Evolutionary conservation across 176 grass and related monocot species (phyloP), one percentile per base, ranked within the genome.

Genomic region (Carex littledalei): DNA sequence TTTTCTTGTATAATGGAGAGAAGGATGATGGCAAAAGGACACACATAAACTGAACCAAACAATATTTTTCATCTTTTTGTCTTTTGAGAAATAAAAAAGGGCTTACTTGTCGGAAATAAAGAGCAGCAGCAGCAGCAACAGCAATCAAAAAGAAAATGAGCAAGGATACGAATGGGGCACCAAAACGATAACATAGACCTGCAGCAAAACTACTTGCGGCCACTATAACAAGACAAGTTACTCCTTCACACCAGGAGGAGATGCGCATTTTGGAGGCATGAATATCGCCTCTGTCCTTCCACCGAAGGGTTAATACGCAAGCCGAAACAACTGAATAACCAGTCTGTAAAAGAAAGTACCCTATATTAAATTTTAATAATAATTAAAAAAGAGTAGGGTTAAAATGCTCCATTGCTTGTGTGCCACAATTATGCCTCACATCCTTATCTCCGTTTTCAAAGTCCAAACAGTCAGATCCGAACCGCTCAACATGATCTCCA

Each of bases 301-400:
- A 94, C 26, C 97, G 84, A 63, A 99, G 87, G 45, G 91, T 94
- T 83, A 95, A 84, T 63, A 99, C 93, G 84, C 97, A 99, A 89
- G 93, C 91, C 78, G 93, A 99, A 86, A 99, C 96, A 89, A 95
- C 93, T 10, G 96, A 99, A 92, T 99, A 99, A 78, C 93, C 93
- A 0, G 96, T 99, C 96, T 99, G 91, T 37, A 78, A n/a, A 18
- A 39, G 53, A 67, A 67, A 83, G 8, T 4, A 22, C 59, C 63
- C 57, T 67, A 22, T 64, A 12, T 83, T 83, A 43, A 20, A 6
- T 67, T 59, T 31, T 86, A 82, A 45, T 60, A 76, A 85, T 69
- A 77, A 78, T 57, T 68, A 45, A 45, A 45, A 45, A 45, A 45
- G 43, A 45, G 43, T 7, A 45, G 43, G 43, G 43, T 45, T 45